A percentile compares a stretch with the other conserved stretches of the same genome.
phyloP scores from a whole-genome alignment of 345 rosid genomes.

The Lepidium didymum region DNA sequence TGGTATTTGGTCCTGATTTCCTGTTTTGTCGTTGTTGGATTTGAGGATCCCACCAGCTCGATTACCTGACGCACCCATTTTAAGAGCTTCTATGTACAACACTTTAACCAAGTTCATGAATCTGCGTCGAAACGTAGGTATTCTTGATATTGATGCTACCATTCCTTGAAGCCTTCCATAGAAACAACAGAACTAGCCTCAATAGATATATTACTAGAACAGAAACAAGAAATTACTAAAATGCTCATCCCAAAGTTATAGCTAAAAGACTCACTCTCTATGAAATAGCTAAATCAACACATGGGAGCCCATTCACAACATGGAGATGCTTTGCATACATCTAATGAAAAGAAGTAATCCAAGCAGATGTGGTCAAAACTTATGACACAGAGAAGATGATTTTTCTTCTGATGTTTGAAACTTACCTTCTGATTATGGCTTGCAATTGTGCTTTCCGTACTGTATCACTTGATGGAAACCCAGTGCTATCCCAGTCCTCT shows the following conservation, averaged over 20 bases:
- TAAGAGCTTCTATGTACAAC: slow-evolving; percentile 50
- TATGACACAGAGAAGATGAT: not conserved
- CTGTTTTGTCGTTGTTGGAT: not conserved
- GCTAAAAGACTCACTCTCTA: not conserved
- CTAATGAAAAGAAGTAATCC: not conserved
- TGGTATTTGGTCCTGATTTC: not conserved
- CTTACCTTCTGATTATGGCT: slow-evolving; percentile 74
- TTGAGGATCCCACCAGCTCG: slow-evolving; percentile 36
- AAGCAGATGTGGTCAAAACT: not conserved
- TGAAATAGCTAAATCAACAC: not conserved
- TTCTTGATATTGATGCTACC: slow-evolving; percentile 57
- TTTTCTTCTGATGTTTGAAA: not conserved
- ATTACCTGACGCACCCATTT: slow-evolving; percentile 35
- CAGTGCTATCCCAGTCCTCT: slow-evolving; percentile 57
- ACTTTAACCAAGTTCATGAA: slow-evolving; percentile 57
- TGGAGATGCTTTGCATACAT: not conserved
- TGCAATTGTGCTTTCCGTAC: slow-evolving; percentile 78
- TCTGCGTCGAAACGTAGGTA: slow-evolving; percentile 67
- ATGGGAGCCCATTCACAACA: not conserved
- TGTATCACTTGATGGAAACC: slow-evolving; percentile 48
- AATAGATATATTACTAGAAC: not conserved
- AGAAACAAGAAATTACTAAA: not conserved
- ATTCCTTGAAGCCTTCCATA: slow-evolving; percentile 61
- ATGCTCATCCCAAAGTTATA: not conserved
- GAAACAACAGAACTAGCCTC: not conserved